Evolutionary conservation across 495 filamentous ascomycete genomes (phyloP).

Genomic region (Penicillium antarcticum): DNA sequence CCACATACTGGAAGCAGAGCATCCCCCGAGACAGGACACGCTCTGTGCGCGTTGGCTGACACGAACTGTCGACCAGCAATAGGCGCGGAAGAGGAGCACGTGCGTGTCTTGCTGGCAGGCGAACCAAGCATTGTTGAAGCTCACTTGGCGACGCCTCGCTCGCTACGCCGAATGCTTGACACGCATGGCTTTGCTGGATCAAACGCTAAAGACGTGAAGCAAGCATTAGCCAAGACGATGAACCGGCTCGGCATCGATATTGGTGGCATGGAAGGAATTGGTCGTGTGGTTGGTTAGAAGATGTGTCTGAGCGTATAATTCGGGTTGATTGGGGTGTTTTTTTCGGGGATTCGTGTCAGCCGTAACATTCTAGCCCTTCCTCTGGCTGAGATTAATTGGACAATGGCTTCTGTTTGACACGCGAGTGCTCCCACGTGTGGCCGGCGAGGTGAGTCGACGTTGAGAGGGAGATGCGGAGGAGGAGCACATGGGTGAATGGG

Average conservation of each 20-base stretch:
- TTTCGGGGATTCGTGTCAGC: too few species aligned
- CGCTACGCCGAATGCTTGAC: neutral
- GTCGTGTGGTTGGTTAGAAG: neutral
- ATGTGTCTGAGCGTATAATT: too few species aligned
- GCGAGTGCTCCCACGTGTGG: neutral
- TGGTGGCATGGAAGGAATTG: neutral
- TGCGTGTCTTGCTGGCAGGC: neutral
- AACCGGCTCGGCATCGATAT: neutral
- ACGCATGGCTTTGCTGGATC: neutral
- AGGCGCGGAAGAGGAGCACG: constrained; percentile 3
- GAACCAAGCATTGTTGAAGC: constrained; percentile 9
- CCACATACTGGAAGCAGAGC: too few species aligned
- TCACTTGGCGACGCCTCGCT: constrained; percentile 10
- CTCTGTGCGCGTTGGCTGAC: too few species aligned
- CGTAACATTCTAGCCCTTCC: neutral
- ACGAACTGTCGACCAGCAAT: neutral
- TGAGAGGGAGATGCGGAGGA: neutral
- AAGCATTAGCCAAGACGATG: constrained; percentile 10
- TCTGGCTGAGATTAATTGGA: neutral
- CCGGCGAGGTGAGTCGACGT: neutral
- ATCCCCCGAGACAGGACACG: too few species aligned
- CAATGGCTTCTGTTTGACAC: neutral
- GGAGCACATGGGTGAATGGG: constrained; percentile 1
- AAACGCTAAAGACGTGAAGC: neutral
- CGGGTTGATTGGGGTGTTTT: too few species aligned